phyloP scores from a whole-genome alignment of 306 rosid genomes.

The Lathyrus aphaca region DNA sequence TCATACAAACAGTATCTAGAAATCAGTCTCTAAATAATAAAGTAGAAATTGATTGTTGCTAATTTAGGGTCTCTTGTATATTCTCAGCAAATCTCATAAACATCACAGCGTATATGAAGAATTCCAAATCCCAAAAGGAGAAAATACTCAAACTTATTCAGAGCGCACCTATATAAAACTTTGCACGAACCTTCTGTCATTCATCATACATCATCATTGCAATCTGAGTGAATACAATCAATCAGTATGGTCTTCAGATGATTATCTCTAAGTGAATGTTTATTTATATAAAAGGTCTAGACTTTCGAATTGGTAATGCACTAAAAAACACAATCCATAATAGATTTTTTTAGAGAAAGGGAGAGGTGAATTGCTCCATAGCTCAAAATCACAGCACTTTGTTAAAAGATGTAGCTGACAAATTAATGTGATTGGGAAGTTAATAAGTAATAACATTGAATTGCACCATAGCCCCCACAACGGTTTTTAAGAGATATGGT shows the following conservation, averaged over 20 bases:
- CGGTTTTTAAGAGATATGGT: slow-evolving; percentile 17
- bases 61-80: slow-evolving; percentile 4
- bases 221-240: slow-evolving; percentile 84
- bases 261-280: slow-evolving; percentile 44
- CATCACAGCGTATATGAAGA: slow-evolving; percentile 35
- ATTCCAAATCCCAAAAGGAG: slow-evolving; percentile 44
- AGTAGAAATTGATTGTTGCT: slow-evolving; percentile 6
- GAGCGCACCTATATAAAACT: slow-evolving; percentile 64
- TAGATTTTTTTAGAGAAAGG: slow-evolving; percentile 10
- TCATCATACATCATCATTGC: slow-evolving; percentile 99
- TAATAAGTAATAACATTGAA: slow-evolving; percentile 31
- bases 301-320: slow-evolving; percentile 29
- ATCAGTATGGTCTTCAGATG: slow-evolving; percentile 61
- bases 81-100: slow-evolving; percentile 33
- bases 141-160: slow-evolving; percentile 61
- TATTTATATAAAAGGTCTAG: slow-evolving; percentile 37
- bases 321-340: slow-evolving; percentile 25
- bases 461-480: slow-evolving; percentile 26
- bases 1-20: slow-evolving; percentile 25
- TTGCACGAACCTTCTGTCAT: slow-evolving; percentile 71
- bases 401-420: slow-evolving; percentile 15
- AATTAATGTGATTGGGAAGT: slow-evolving; percentile 18
- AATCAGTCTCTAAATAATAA: slow-evolving; percentile 15
- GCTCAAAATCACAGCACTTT: slow-evolving; percentile 22
- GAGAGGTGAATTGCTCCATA: slow-evolving; percentile 1